Conservation (phyloP, 2,329 filamentous ascomycete species). For the Trichophyton mentagrophytes region DNA sequence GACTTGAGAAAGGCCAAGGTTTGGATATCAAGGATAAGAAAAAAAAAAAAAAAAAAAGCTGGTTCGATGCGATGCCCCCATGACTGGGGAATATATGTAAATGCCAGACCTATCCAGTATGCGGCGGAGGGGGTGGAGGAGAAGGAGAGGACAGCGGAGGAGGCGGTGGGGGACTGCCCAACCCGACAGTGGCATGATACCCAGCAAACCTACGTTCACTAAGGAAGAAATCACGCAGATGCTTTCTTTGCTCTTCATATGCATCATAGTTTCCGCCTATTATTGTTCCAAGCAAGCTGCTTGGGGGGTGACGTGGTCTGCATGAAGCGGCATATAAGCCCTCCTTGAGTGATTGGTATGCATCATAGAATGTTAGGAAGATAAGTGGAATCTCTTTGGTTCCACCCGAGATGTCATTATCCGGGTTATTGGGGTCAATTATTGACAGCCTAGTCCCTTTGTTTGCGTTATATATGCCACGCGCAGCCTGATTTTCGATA, state of each 20-base stretch:
- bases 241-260: conserved; percentile 57
- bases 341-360: conserved; percentile 44
- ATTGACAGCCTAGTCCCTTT: conserved; percentile 64
- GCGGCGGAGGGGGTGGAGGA: conserved; percentile 8
- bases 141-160: conserved; percentile 13
- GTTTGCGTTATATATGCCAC: conserved; percentile 38
- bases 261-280: conserved; percentile 67
- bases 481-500: background rate
- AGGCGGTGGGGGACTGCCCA: conserved; percentile 11
- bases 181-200: conserved; percentile 19
- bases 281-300: conserved; percentile 57
- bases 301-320: conserved; percentile 7
- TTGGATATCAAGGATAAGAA: background rate
- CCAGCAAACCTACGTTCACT: conserved; percentile 26
- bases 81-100: background rate
- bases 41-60: background rate
- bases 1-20: background rate
- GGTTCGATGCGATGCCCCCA: background rate
- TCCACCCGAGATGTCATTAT: conserved; percentile 84
- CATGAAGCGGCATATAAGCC: conserved; percentile 38
- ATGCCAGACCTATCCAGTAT: background rate
- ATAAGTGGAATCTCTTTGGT: conserved; percentile 59
- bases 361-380: conserved; percentile 54
- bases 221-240: conserved; percentile 43
- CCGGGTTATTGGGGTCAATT: conserved; percentile 73